phyloP scores from a whole-genome alignment of 176 grass and related monocot species.

The Carex pumila region DNA sequence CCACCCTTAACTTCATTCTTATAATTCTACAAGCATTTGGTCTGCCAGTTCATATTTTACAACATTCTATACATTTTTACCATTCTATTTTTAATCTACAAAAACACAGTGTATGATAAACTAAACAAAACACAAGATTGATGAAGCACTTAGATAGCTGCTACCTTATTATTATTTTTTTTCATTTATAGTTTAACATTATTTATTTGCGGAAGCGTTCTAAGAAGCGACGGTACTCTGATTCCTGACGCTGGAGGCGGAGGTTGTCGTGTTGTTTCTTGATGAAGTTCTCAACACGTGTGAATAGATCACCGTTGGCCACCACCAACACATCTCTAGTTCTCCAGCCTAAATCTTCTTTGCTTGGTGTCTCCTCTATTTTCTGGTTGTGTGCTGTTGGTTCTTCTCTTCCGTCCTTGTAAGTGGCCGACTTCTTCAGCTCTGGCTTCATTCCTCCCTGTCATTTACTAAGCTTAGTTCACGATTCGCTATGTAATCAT shows the following conservation, averaged over 20 bases:
- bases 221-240: constrained; percentile 45
- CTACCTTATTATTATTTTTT: background rate
- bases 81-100: background rate
- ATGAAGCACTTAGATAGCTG: background rate
- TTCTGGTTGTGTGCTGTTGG: background rate
- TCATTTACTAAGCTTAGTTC: constrained; percentile 20
- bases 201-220: constrained; percentile 21
- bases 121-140: background rate
- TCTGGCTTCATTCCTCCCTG: background rate
- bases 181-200: background rate
- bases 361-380: background rate
- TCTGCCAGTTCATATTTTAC: background rate
- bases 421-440: constrained; percentile 36
- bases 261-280: constrained; percentile 61
- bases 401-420: constrained; percentile 13
- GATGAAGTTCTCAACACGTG: constrained; percentile 64
- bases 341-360: constrained; percentile 40
- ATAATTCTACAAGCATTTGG: background rate
- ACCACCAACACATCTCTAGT: constrained; percentile 44
- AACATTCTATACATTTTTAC: background rate
- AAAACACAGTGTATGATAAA: background rate
- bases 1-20: background rate
- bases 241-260: constrained; percentile 70
- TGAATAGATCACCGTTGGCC: constrained; percentile 47
- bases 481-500: background rate